Evolutionary conservation across 306 rosid genomes (phyloP), one percentile per base, ranked within the genome.

Genomic region (Pterocarpus macrocarpus): DNA sequence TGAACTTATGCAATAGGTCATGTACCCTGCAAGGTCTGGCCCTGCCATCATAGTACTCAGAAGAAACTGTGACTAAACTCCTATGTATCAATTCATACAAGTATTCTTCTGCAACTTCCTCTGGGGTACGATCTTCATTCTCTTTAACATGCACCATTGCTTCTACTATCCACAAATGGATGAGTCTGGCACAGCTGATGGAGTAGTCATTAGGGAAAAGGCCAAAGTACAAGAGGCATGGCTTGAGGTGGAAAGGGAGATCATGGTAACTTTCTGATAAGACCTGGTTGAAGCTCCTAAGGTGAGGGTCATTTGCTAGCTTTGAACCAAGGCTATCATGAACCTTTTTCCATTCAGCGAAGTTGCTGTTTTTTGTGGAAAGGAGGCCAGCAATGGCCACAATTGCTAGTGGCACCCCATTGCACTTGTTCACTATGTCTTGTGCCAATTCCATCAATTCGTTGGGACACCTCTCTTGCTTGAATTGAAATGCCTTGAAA

Each of bases 331-430:
- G 28, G 28, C 28, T 22, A 22, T 22, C 28, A 22, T 22, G 28
- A 22, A 22, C 28, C 28, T 22, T 22, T 22, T 22, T 22, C 28
- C 28, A 22, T 22, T 22, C 28, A 22, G 28, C 28, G 28, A 22
- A 22, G 28, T 22, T 22, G 28, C 28, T 22, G 28, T 22, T 22
- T 22, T 22, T 22, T 22, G 28, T 22, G 28, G 28, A 22, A 22
- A 22, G 28, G 28, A 22, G 28, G 28, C 28, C 28, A 22, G 28
- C 28, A 22, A 22, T 22, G 28, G 28, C 28, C 28, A 22, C 76
- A 57, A 69, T 33, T 13, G 82, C 82, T 1, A 78, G 82, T 55
- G 82, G 82, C 34, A 77, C 30, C 13, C 81, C 75, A 32, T 53
- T 55, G 28, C 81, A 77, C 30, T 53, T 77, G 2, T 9, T 28